Percentiles rank a stretch among this genome's conserved stretches.
These are phyloP conservation scores for Prunella vulgaris DNA, from an alignment of 257 asterid species.

Conservation along the genomic window DNA sequence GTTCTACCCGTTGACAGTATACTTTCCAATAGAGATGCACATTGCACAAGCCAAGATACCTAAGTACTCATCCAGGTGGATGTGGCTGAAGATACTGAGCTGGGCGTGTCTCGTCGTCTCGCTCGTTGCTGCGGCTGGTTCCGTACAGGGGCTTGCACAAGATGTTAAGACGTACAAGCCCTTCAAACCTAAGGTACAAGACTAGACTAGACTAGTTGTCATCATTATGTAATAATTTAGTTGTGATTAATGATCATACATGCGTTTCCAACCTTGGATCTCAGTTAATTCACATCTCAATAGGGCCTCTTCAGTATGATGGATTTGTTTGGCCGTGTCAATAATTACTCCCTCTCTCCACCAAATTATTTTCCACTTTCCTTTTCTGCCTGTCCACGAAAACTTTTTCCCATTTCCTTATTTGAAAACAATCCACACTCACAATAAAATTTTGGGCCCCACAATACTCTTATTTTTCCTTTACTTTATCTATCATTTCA, in stretches of 20 bases:
- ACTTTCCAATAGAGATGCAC: constrained; percentile 60
- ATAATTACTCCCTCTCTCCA: too few species aligned
- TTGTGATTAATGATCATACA: not conserved
- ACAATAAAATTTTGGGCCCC: too few species aligned
- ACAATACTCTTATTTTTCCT: too few species aligned
- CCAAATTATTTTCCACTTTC: too few species aligned
- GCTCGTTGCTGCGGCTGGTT: constrained; percentile 55
- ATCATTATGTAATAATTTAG: not conserved
- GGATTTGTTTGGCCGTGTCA: too few species aligned
- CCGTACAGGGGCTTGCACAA: constrained; percentile 41
- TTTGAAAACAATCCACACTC: too few species aligned
- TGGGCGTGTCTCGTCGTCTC: constrained; percentile 51
- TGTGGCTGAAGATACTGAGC: constrained; percentile 47
- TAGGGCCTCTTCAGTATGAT: too few species aligned
- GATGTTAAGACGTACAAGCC: constrained; percentile 46
- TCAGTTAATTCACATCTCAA: too few species aligned
- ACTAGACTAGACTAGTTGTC: not conserved
- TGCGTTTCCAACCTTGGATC: too few species aligned
- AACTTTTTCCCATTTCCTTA: too few species aligned
- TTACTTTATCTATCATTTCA: too few species aligned
- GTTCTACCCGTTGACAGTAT: constrained; percentile 50
- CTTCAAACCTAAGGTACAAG: constrained; percentile 28
- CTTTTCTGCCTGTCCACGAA: too few species aligned
- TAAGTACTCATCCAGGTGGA: constrained; percentile 44
- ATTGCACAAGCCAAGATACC: constrained; percentile 44